Base-by-base conservation (phyloP, 2,329 filamentous ascomycete genomes). In the Fusarium tricinctum region DNA sequence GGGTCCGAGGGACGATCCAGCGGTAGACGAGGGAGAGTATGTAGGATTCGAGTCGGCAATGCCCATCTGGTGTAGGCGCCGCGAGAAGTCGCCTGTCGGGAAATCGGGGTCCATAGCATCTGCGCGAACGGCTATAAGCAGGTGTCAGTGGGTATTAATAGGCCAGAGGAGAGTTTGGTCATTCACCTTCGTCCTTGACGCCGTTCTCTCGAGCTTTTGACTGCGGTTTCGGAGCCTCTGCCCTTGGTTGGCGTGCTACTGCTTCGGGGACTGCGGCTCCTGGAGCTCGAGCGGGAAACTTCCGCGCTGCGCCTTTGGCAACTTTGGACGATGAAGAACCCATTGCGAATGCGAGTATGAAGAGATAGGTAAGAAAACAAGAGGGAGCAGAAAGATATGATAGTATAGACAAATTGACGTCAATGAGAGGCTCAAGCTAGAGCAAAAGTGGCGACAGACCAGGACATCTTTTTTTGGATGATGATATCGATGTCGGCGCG, bases 31-130 rank as follows among this genome's bases (percentile, higher is more conserved):
- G 23, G 83, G 79, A 8, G 85, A 87, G 46, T 81, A 83, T 6
- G 83, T 86, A 30, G 86, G 85, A 66, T 84, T 85, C 6, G 86
- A 85, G 46, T 85, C 81, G 10, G 81, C 85, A 30, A 87, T 78
- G 72, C 86, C 86, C 82, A 88, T 86, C 64, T 85, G 77, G 26
- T 81, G 81, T 7, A 88, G 81, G 17, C 86, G 85, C 48, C 78
- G 77, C 10, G 85, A 82, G 75, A 86, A 88, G 64, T 78, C 81
- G n/a, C 78, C 73, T 44, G 79, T 76, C 19, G 77, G 65, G 35
- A 75, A 71, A 69, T 84, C 80, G n/a, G 83, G 80, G 58, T 83
- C 79, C 63, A 71, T 69, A 35, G 76, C 76, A 59, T 84, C 81
- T 39, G 78, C 73, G 53, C 73, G 77, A 62, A 82, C 79, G 12